Percentiles rank a stretch among this genome's conserved stretches.
Evolutionary conservation across 78 protist species (phyloP).

Genomic region (Neovahlkampfia damariscottae): DNA sequence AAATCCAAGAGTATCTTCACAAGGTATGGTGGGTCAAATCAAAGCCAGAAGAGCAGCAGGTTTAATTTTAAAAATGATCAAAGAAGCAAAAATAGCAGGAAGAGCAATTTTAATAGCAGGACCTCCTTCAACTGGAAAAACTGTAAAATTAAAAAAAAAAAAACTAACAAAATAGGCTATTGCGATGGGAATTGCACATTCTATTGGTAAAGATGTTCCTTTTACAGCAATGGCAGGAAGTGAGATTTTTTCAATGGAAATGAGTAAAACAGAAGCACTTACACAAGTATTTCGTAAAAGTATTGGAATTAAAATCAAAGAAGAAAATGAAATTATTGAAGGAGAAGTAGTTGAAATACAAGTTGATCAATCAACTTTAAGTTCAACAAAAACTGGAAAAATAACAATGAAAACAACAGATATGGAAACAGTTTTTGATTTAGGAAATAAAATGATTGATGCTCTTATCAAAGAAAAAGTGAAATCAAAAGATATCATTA

Average conservation of each 20-base stretch:
- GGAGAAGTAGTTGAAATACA: slow-evolving; percentile 96
- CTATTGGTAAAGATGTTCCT: slow-evolving; percentile 85
- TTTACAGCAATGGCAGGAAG: slow-evolving; percentile 87
- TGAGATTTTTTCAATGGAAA: slow-evolving; percentile 96
- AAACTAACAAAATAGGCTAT: too few relatives aligned
- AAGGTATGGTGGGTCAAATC: slow-evolving; percentile 96
- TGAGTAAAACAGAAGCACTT: slow-evolving; percentile 95
- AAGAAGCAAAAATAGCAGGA: slow-evolving; percentile 93
- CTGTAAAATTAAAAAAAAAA: too few relatives aligned
- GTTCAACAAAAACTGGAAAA: slow-evolving; percentile 72
- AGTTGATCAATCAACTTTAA: slow-evolving; percentile 48
- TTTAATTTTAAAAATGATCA: slow-evolving; percentile 77
- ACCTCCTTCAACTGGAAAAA: slow-evolving; percentile 96
- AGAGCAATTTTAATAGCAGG: slow-evolving; percentile 94
- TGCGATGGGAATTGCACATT: slow-evolving; percentile 95
- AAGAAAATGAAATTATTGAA: slow-evolving; percentile 96
- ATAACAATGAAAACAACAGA: slow-evolving; percentile 98
- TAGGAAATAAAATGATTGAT: slow-evolving; percentile 98
- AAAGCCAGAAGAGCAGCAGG: slow-evolving; percentile 90
- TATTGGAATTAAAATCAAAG: slow-evolving; percentile 93
- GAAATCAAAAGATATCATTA: slow-evolving; percentile 50
- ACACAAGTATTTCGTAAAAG: slow-evolving; percentile 92
- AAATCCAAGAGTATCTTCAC: slow-evolving; percentile 60
- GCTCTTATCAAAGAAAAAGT: slow-evolving; percentile 90
- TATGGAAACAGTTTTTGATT: slow-evolving; percentile 98